These are phyloP conservation scores for Fusarium armeniacum DNA, from an alignment of 2,329 filamentous ascomycete species.

Conservation along the genomic window DNA sequence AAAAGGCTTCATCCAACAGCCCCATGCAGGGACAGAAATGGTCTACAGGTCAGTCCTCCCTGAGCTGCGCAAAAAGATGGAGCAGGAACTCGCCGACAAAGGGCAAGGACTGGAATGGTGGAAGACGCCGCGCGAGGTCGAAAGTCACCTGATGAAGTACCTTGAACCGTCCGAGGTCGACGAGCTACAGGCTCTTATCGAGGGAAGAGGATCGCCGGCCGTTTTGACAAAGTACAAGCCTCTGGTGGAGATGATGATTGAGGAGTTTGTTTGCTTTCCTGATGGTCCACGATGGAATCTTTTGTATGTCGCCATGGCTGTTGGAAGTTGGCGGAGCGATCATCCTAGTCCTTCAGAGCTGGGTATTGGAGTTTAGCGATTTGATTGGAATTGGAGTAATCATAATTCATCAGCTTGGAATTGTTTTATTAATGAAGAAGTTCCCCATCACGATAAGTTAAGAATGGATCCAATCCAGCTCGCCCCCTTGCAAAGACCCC, in stretches of 20 bases:
- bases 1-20: slow-evolving; percentile 39
- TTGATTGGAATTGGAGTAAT: not conserved
- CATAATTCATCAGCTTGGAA: not conserved
- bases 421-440: not conserved
- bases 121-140: slow-evolving; percentile 44
- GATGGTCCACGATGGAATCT: slow-evolving; percentile 48
- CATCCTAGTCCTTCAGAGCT: slow-evolving; percentile 20
- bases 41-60: slow-evolving; percentile 11
- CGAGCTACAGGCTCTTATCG: slow-evolving; percentile 39
- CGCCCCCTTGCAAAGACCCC: slow-evolving; percentile 18
- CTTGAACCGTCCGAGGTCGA: slow-evolving; percentile 33
- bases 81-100: slow-evolving; percentile 31
- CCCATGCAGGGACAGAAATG: slow-evolving; percentile 7
- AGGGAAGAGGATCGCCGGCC: slow-evolving; percentile 38
- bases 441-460: not conserved
- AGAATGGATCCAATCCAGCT: too few species aligned
- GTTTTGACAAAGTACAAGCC: slow-evolving; percentile 29
- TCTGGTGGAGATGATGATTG: slow-evolving; percentile 39
- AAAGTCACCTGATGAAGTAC: slow-evolving; percentile 39
- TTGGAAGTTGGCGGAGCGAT: slow-evolving; percentile 40
- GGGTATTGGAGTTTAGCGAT: slow-evolving; percentile 17
- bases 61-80: slow-evolving; percentile 22
- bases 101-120: slow-evolving; percentile 42
- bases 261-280: slow-evolving; percentile 48
- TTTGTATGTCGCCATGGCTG: slow-evolving; percentile 38